Base-by-base conservation (phyloP, 2,329 filamentous ascomycete species). In the Septoria linicola region DNA sequence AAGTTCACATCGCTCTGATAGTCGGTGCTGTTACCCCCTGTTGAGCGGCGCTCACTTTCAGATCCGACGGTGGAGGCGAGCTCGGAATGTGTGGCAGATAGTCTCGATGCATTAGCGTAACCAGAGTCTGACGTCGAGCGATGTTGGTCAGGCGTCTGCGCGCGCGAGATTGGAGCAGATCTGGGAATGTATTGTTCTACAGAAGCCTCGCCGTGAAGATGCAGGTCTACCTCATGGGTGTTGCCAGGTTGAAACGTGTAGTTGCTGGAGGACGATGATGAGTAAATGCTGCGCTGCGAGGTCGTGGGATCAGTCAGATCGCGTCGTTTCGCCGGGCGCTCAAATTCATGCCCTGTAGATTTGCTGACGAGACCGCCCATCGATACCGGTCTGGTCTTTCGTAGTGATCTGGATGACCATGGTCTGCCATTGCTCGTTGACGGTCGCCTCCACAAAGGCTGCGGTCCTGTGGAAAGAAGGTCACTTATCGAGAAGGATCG, bases 11-110 rank as follows among this genome's bases (percentile, higher is more conserved):
- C 87, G 67, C 86, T 89, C 70, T 83, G 85, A 63, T 85, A 82
- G 66, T 89, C 87, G n/a, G 82, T 84, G 62, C 89, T 87, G 62
- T 89, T 85, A 49, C 89, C 87, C 51, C 89, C 87, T 17, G 80
- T 80, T 8, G 82, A 88, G 59, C 81, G 80, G 55, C 74, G 74
- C 53, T 89, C 85, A 63, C 81, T 79, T 61, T 90, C 87, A 21
- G 84, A 89, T 53, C 83, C 84, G 55, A 82, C 75, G 21, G 83
- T 87, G 19, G 84, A 88, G 23, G 79, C 73, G 48, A 78, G 77
- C 63, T 84, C 81, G 17, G 81, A 84, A 47, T 75, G 73, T 35
- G 79, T 73, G 37, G 77, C 73, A 13, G 81, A 84, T 57, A 45
- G 54, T 19, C 55, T 54, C 13, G 49, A 44, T 4, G 57, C 46